Evolutionary conservation across 805 yeast genomes (phyloP), one percentile per base, ranked within the genome.

Genomic region (Wickerhamomyces queroliae): DNA sequence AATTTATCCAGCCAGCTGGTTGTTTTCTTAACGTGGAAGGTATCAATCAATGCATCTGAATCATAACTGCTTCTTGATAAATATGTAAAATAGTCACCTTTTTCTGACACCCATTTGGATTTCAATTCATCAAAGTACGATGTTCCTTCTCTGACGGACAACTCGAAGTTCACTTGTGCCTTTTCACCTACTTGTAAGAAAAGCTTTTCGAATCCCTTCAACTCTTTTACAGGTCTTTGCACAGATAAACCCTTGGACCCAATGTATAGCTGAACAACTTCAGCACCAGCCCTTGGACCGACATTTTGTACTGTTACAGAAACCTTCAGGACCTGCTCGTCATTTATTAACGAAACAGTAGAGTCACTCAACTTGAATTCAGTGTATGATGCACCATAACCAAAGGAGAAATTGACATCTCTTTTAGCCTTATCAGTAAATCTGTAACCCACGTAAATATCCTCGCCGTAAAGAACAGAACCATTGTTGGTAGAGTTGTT

Each of bases 301-400:
- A 67, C 62, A 53, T 78, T 78, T 26, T 59, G 53, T 15, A 76
- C 70, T 9, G 51, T 52, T 24, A 70, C 67, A 2, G 57, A 40
- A 6, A 59, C 69, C 3, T 33, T 12, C 16, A 47, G 30, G 6
- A 34, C 19, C 13, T 40, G 52, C 12, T 43, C 41, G 20, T 57
- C 55, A 2, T 49, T 58, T 9, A 44, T 49, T 15, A 44, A 44
- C 7, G 38, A 34, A 7, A 63, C 64, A 12, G 41, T 36, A 48
- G 72, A 58, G 42, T 66, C 58, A 6, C 52, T 44, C 40, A 69
- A 50, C 24, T 56, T 58, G 48, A 75, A 77, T 0, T 62, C 45
- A 15, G 80, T 67, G 60, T 76, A 77, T 2, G 82, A 74, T 41
- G 76, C 65, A 30, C 82, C 83, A 47, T 55, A 64, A 2, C 83